Evolutionary conservation across 1,284 basidiomycete species (phyloP), one percentile per base, ranked within the genome.

Genomic region (Trichosporon sp.): DNA sequence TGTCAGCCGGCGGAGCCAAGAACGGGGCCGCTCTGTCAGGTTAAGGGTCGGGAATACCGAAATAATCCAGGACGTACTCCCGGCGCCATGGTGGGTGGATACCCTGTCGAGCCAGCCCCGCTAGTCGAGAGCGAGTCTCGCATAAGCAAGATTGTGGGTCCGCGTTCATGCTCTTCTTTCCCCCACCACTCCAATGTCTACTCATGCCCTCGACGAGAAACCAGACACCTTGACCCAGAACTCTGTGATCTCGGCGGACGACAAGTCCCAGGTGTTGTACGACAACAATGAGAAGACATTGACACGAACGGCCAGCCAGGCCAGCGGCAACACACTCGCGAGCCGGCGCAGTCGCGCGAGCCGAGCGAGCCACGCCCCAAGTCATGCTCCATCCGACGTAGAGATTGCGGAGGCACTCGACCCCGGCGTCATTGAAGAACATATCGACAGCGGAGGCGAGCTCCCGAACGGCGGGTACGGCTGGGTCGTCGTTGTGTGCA

Each of bases 401-500:
- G 59, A 63, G 59, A 14, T 63, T 31, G 59, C 59, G 8, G 59
- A 35, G 32, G 59, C 59, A 5, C 59, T 63, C 59, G 68, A 70
- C 40, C 21, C 37, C 1, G 68, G 68, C 1, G 65, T 69, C 12
- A 46, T 26, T 19, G 68, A 51, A 16, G 68, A 69, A 63, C 48
- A 65, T 12, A 37, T 32, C 3, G 65, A 32, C 32, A 54, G 19
- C 35, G 35, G 35, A 5, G 35, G 35, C 65, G 67, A 65, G 59
- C 38, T 75, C 6, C 74, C 74, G 19, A 73, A 75, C 19, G 74
- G 74, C 14, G 85, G 84, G 7, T 85, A 85, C 72, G 85, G 85
- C 21, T 85, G 84, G 85, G 81, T 85, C 63, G 78, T 84, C 35
- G 80, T 81, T 11, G 71, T 74, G 10, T 85, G 83, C 70, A 51